Evolutionary conservation across 257 asterid genomes (phyloP), one percentile per base, ranked within the genome.

Genomic region (Forsythia suspensa): DNA sequence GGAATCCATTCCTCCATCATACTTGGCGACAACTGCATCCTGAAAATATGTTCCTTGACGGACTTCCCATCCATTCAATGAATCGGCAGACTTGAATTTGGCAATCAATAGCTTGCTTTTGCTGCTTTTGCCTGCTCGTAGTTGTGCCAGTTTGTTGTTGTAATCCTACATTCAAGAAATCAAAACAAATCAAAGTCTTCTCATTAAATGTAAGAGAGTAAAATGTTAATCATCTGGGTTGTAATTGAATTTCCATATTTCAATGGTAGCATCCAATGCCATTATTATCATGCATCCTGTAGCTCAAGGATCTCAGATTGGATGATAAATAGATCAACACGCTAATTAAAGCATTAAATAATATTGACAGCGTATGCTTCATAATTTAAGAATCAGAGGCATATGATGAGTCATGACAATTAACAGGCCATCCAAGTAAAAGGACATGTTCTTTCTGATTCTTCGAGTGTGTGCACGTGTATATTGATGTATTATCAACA

Each of bases 71-170:
- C 97, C 97, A 0, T 86, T 80, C 91, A 93, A 76, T 37, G 97
- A 82, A 73, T 95, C 96, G 75, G 87, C 88, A 4, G 98, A 85
- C 84, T 91, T 93, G 93, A 95, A 95, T 82, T 95, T 95, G 13
- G 97, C 84, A 38, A 95, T 91, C 81, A 90, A 80, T 34, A 95
- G 97, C 90, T 95, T 95, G 87, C 99, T 95, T 87, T 95, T 95
- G 92, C 99, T 95, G 91, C 99, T 95, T 83, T 95, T 95, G 57
- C 99, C 99, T 20, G 99, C 97, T 73, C 99, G 91, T 71, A 91
- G 82, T 79, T 95, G 99, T 73, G 99, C 99, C 78, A 95, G 89
- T 82, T 91, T 72, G 83, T 95, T 93, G 87, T 95, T 93, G 80
- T 91, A 91, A 86, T 95, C 99, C 99, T 95, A 74, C 81, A 81